A percentile compares a stretch with the other conserved stretches of the same genome.
phyloP scores from a whole-genome alignment of 495 filamentous ascomycete genomes.

The Hypoxylon fragiforme region DNA sequence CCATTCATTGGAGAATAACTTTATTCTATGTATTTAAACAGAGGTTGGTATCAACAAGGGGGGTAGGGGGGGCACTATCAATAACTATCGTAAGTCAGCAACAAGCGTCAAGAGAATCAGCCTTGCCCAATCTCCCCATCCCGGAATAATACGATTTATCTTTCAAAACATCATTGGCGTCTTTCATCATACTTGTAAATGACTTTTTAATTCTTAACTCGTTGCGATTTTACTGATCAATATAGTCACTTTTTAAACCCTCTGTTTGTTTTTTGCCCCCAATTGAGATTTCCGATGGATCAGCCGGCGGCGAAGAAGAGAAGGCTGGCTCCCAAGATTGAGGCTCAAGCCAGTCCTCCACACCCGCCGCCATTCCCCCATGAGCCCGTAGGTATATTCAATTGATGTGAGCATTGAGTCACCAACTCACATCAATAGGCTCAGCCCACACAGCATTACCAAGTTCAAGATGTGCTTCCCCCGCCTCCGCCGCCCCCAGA shows the following conservation, averaged over 20 bases:
- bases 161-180: conserved; percentile 14
- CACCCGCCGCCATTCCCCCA: conserved; percentile 32
- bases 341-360: conserved; percentile 39
- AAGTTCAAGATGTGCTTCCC: conserved; percentile 25
- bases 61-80: background rate
- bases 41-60: no score
- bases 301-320: conserved; percentile 42
- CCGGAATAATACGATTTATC: conserved; percentile 12
- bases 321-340: conserved; percentile 43
- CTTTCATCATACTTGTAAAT: conserved; percentile 25
- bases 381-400: conserved; percentile 37
- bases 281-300: conserved; percentile 39
- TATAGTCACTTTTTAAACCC: conserved; percentile 18
- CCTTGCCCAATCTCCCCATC: conserved; percentile 33
- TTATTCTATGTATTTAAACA: no score
- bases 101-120: no score
- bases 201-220: conserved; percentile 13
- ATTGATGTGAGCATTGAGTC: conserved; percentile 21
- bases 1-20: background rate
- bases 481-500: conserved; percentile 43
- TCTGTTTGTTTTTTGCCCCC: conserved; percentile 9
- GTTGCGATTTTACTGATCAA: conserved; percentile 6
- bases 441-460: conserved; percentile 30
- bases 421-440: conserved; percentile 23
- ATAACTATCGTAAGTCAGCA: no score